Base-by-base conservation (phyloP, 768 basidiomycete genomes). In the Auricularia sp. region DNA sequence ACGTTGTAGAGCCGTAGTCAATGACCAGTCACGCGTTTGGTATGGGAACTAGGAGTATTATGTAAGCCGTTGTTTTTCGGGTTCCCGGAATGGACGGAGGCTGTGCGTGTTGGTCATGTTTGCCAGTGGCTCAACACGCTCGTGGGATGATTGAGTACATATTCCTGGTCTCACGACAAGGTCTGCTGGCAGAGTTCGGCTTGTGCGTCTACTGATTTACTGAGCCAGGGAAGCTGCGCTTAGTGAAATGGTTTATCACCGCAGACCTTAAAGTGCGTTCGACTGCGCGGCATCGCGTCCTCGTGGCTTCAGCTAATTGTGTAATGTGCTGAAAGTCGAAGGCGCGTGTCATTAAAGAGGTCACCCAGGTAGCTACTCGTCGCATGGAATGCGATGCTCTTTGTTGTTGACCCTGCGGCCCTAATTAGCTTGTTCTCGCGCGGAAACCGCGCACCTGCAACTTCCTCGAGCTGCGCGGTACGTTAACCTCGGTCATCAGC, bases 381-480 rank as follows among this genome's bases (percentile, higher is more conserved):
- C n/a, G 8, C 18, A 54, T 54, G 11, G 54, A 13, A 21, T 18
- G 47, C 18, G 11, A 10, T 18, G 11, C 44, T 45, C 11, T 45
- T 11, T 11, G 44, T 45, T 45, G 44, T 45, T 11, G 44, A 18
- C 14, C 16, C 54, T 18, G 21, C 13, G 14, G n/a, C n/a, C 10
- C 54, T 56, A 18, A 8, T 14, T 14, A 59, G 75, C 83, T 97
- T 42, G 94, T 98, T 36, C 80, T 96, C 56, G 90, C 88, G 62
- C 83, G 96, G 62, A 82, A 90, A 65, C 91, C 90, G 62, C 82
- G 89, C 64, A 95, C 94, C 92, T 97, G 94, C 73, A 98, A 98
- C 76, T 89, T 98, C 71, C 76, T 98, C 47, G 96, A 98, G 74
- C 97, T 97, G 80, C 97, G 95, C 79, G 95, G 95, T 89, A 66